These are phyloP conservation scores for Acacia acuminata DNA, from an alignment of 306 rosid species.

Conservation along the genomic window DNA sequence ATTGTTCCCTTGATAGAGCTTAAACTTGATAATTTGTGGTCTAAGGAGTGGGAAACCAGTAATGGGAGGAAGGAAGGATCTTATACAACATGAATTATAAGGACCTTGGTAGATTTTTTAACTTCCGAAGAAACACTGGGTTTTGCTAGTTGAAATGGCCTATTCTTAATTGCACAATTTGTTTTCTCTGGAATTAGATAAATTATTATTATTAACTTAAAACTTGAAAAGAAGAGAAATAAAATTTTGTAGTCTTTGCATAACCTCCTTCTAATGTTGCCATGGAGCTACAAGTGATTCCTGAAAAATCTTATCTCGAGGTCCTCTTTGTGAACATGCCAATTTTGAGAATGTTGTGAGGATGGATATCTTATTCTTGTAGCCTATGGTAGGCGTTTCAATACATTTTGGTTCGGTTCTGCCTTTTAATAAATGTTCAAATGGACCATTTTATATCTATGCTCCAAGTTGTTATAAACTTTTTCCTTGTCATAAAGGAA, in stretches of 20 bases:
- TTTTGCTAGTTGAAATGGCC: constrained; percentile 7
- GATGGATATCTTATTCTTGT: background rate
- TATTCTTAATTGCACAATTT: background rate
- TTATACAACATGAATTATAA: background rate
- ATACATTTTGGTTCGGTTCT: background rate
- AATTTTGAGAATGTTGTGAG: background rate
- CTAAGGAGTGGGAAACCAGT: background rate
- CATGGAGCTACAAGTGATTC: background rate
- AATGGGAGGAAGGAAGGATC: background rate
- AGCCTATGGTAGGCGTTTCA: background rate
- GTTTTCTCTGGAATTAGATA: background rate
- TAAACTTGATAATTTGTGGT: background rate
- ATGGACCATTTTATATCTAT: background rate
- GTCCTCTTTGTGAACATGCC: background rate
- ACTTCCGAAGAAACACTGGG: background rate
- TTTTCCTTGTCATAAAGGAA: background rate
- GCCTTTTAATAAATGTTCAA: background rate
- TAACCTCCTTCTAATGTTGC: background rate
- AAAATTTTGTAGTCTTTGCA: background rate
- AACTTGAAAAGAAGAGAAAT: background rate
- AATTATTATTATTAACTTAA: background rate
- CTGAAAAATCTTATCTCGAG: background rate
- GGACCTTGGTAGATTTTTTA: background rate
- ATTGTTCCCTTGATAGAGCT: background rate
- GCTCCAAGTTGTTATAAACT: background rate